Evolutionary conservation across 306 rosid species (phyloP).

Genomic region (Abrus precatorius): DNA sequence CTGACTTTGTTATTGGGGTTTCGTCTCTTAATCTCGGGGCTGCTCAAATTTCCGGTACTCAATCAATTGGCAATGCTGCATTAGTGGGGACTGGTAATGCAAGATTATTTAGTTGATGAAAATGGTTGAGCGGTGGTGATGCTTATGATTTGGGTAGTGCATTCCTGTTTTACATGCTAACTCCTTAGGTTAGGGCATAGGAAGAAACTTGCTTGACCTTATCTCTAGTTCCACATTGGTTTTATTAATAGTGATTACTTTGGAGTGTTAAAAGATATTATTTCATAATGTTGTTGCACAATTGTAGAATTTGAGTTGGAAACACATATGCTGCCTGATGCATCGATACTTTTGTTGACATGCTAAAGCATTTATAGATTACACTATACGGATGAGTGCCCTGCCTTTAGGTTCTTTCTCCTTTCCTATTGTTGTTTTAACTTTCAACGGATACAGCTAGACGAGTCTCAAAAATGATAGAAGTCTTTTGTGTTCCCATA

Average conservation of each 20-base stretch:
- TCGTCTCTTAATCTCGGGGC: background rate
- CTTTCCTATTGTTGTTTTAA: background rate
- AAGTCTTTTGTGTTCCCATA: constrained; percentile 7
- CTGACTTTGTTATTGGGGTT: constrained; percentile 49
- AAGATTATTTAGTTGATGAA: constrained; percentile 23
- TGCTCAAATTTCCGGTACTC: constrained; percentile 32
- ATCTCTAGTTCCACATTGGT: constrained; percentile 37
- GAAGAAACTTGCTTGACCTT: constrained; percentile 33
- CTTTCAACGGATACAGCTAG: background rate
- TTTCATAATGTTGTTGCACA: constrained; percentile 4
- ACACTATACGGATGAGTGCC: background rate
- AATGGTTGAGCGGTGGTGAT: constrained; percentile 12
- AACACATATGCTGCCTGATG: background rate
- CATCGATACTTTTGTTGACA: background rate
- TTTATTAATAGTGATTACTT: constrained; percentile 6
- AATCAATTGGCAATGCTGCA: constrained; percentile 36
- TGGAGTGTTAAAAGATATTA: constrained; percentile 9
- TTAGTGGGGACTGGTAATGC: constrained; percentile 35
- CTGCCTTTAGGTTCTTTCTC: background rate
- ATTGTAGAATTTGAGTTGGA: background rate
- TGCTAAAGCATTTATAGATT: constrained; percentile 1
- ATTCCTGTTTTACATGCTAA: background rate
- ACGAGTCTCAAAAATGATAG: background rate
- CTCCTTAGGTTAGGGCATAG: constrained; percentile 5
- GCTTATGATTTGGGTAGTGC: constrained; percentile 43